Percentiles rank a stretch among this genome's conserved stretches.
Evolutionary conservation across 371 early-diverging fungal species (phyloP).

Genomic region (Circinella umbellata): DNA sequence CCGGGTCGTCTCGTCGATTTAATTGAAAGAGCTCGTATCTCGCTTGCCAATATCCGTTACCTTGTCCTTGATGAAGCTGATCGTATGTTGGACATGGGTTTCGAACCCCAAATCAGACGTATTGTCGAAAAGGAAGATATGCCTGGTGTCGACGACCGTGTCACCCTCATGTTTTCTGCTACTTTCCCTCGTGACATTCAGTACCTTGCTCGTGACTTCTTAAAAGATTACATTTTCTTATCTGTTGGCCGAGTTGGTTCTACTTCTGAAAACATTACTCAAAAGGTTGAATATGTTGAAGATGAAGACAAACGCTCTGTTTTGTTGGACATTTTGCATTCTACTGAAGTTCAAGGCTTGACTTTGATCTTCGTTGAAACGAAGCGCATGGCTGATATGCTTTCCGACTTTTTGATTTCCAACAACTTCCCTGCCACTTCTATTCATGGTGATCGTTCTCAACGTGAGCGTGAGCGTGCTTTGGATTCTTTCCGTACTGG

Average conservation of each 20-base stretch:
- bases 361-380: constrained; percentile 98
- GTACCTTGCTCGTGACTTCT: constrained; percentile 88
- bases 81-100: constrained; percentile 99
- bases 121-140: constrained; percentile 89
- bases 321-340: constrained; percentile 84
- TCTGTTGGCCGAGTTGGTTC: constrained; percentile 63
- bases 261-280: constrained; percentile 57
- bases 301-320: constrained; percentile 89
- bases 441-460: constrained; percentile 97
- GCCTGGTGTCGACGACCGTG: constrained; percentile 18
- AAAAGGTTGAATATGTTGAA: constrained; percentile 69
- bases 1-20: constrained; percentile 98
- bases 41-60: constrained; percentile 83
- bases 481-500: constrained; percentile 91
- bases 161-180: constrained; percentile 97
- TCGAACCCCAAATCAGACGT: constrained; percentile 92
- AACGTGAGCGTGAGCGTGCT: constrained; percentile 96
- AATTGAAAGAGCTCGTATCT: constrained; percentile 79
- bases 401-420: constrained; percentile 77
- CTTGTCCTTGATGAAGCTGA: constrained; percentile 99
- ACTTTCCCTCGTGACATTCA: constrained; percentile 97
- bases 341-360: constrained; percentile 68
- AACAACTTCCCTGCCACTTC: constrained; percentile 91
- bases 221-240: constrained; percentile 60
- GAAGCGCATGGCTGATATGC: constrained; percentile 97